These are phyloP conservation scores for Eimeria falciformis DNA, from an alignment of 169 alveolate species.

Conservation along the genomic window DNA sequence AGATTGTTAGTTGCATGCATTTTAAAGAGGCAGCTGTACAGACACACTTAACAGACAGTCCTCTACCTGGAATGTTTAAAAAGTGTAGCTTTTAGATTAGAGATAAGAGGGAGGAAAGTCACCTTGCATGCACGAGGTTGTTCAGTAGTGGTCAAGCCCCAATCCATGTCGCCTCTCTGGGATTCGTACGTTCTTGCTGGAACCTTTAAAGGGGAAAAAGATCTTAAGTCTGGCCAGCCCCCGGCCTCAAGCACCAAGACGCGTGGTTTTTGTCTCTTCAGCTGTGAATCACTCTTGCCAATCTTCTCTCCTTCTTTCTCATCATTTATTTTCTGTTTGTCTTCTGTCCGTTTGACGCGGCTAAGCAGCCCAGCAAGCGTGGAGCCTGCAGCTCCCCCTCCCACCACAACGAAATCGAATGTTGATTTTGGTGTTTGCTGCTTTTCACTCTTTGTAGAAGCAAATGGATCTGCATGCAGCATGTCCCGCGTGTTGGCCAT, in stretches of 20 bases:
- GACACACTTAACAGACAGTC: too few species aligned
- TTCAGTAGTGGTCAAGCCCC: conserved; percentile 23
- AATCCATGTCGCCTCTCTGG: conserved; percentile 68
- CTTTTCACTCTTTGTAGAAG: too few species aligned
- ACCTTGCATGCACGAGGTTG: conserved; percentile 69
- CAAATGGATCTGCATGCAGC: too few species aligned
- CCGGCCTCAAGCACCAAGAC: conserved; percentile 72
- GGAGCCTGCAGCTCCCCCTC: conserved; percentile 74
- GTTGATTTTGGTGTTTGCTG: too few species aligned
- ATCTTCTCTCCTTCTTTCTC: neutral
- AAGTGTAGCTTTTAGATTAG: too few species aligned
- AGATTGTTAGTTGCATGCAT: too few species aligned
- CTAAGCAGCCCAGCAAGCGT: conserved; percentile 70
- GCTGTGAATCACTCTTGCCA: too few species aligned
- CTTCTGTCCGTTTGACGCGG: neutral
- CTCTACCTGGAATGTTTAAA: too few species aligned
- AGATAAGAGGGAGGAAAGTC: too few species aligned
- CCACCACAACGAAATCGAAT: conserved; percentile 74
- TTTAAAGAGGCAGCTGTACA: too few species aligned
- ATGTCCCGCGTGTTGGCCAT: neutral
- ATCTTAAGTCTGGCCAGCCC: conserved; percentile 57
- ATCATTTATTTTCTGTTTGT: neutral
- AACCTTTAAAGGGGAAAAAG: conserved; percentile 54
- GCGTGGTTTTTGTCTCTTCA: neutral
- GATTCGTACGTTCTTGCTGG: conserved; percentile 42